Evolutionary conservation across 1,284 basidiomycete genomes (phyloP), one percentile per base, ranked within the genome.

Genomic region (Ganoderma meredithae): DNA sequence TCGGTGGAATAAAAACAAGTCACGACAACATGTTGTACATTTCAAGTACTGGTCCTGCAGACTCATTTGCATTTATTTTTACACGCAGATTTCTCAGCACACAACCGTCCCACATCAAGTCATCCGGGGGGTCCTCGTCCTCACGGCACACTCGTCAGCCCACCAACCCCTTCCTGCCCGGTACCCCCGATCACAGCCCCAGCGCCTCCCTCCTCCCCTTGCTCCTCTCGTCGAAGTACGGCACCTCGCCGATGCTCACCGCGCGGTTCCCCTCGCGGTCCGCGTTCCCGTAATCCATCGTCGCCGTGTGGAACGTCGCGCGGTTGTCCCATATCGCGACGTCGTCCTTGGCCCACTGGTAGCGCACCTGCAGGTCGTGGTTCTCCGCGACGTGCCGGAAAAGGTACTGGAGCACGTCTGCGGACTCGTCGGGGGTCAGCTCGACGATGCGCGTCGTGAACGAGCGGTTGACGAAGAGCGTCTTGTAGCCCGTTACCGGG

Each of bases 381-480:
- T 90, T 90, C 73, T 86, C 83, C 1, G 83, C 76, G 62, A 86
- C 76, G 66, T 85, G 83, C 17, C 82, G 79, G 72, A 80, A 81
- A 7, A 90, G 79, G 76, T 85, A 85, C 10, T 83, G 79, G 31
- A 89, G 80, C 5, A 88, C 69, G 40, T 81, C 73, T 56, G 87
- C 84, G 33, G 86, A 88, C 79, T 93, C 91, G 64, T 88, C 87
- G 22, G 80, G 79, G 4, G 83, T 81, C 49, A 93, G 81, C 74
- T 88, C 90, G 55, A 88, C 78, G 74, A 93, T 90, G 43, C 85
- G 83, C 71, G 83, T 86, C 2, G 89, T 92, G 80, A 93, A 93
- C 9, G 82, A 85, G 73, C 76, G 80, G 82, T 92, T 91, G 65
- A 92, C 88, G 73, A 89, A 92, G 36, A 92, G 77, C 0, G 82